Percentiles rank a stretch among this genome's conserved stretches.
Conservation (phyloP, 2,329 filamentous ascomycete species). For the Colletotrichum lentis region DNA sequence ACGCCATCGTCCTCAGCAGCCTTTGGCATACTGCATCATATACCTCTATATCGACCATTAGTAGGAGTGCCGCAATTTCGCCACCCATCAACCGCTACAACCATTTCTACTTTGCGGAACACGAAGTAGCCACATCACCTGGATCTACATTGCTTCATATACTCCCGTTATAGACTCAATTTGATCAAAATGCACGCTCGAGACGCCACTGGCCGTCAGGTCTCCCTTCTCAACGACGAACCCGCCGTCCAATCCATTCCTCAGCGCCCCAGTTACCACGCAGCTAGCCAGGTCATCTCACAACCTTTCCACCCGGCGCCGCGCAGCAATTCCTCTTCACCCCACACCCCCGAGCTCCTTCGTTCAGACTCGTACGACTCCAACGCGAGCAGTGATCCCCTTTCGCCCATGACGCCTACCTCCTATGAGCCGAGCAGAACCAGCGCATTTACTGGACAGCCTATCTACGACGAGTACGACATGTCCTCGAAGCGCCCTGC, state of each 20-base stretch:
- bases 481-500: slow-evolving; percentile 51
- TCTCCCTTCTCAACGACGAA: slow-evolving; percentile 69
- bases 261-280: slow-evolving; percentile 45
- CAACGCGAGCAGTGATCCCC: slow-evolving; percentile 60
- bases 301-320: slow-evolving; percentile 48
- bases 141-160: not conserved
- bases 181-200: slow-evolving; percentile 58
- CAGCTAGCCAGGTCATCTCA: slow-evolving; percentile 46
- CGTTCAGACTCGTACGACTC: slow-evolving; percentile 71
- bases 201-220: slow-evolving; percentile 64
- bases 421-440: slow-evolving; percentile 54
- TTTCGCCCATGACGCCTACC: slow-evolving; percentile 65
- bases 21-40: not conserved
- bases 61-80: not conserved
- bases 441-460: slow-evolving; percentile 44
- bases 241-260: slow-evolving; percentile 31
- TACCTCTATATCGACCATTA: not conserved
- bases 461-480: slow-evolving; percentile 41
- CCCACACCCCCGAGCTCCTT: slow-evolving; percentile 64
- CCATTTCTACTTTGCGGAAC: not conserved
- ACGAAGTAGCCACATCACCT: not conserved
- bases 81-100: not conserved
- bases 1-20: not conserved
- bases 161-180: not conserved
- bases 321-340: slow-evolving; percentile 56